Conservation (phyloP, 2,329 filamentous ascomycete genomes). For the Bipolaris bicolor region DNA sequence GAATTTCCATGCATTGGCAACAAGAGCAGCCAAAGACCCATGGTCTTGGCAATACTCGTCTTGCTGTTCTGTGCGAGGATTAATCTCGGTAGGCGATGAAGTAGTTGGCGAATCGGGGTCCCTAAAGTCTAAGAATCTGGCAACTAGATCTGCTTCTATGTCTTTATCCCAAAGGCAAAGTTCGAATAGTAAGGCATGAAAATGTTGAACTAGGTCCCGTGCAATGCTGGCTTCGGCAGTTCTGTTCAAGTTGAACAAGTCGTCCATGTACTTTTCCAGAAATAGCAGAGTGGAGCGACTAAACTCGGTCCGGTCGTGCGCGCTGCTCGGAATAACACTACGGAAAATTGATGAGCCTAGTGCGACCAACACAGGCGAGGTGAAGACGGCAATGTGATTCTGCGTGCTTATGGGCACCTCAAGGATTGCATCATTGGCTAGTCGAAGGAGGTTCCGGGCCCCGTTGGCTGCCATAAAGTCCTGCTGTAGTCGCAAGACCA, state of each 20-base stretch:
- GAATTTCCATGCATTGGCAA: slow-evolving; percentile 72
- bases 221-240: slow-evolving; percentile 32
- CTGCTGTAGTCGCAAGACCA: slow-evolving; percentile 28
- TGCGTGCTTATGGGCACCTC: slow-evolving; percentile 25
- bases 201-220: slow-evolving; percentile 34
- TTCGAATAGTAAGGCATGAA: slow-evolving; percentile 30
- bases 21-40: slow-evolving; percentile 56
- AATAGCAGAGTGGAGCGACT: slow-evolving; percentile 30
- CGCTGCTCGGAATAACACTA: slow-evolving; percentile 7
- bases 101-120: slow-evolving; percentile 33
- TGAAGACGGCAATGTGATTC: slow-evolving; percentile 24
- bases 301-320: slow-evolving; percentile 27
- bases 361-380: slow-evolving; percentile 25
- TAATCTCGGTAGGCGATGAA: slow-evolving; percentile 13
- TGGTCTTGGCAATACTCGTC: slow-evolving; percentile 31
- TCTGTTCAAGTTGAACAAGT: slow-evolving; percentile 38
- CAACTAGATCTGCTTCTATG: slow-evolving; percentile 32
- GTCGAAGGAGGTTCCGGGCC: slow-evolving; percentile 31
- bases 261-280: slow-evolving; percentile 37
- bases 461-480: slow-evolving; percentile 37
- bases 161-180: slow-evolving; percentile 37
- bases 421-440: slow-evolving; percentile 30
- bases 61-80: neutral
- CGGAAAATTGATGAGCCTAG: slow-evolving; percentile 35
- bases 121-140: slow-evolving; percentile 33